phyloP scores from a whole-genome alignment of 75 land plant species.

The Pinus taeda region DNA sequence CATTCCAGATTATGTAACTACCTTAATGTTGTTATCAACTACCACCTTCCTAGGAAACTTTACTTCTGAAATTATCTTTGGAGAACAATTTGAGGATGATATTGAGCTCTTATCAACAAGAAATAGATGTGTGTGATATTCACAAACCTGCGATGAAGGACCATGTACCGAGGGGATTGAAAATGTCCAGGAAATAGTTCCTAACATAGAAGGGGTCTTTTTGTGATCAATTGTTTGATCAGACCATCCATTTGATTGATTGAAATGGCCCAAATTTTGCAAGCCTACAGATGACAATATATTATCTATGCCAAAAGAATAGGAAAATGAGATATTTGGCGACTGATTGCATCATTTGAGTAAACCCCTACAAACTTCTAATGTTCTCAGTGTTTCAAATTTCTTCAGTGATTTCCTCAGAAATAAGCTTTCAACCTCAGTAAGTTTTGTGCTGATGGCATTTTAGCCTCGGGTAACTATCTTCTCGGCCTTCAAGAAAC shows the following conservation, averaged over 20 bases:
- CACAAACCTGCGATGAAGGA: constrained; percentile 47
- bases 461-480: too few relatives aligned
- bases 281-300: constrained; percentile 10
- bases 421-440: too few relatives aligned
- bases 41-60: too few relatives aligned
- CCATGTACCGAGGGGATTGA: constrained; percentile 62
- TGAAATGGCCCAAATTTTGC: constrained; percentile 7
- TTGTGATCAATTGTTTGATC: constrained; percentile 18
- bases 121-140: constrained; percentile 30
- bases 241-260: constrained; percentile 15
- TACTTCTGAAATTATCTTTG: too few relatives aligned
- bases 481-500: too few relatives aligned
- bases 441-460: too few relatives aligned
- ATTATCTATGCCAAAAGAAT: constrained; percentile 9
- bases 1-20: too few relatives aligned
- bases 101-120: not conserved
- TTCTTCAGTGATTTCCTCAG: too few relatives aligned
- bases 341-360: constrained; percentile 15
- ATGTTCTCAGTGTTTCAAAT: not conserved
- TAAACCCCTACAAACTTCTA: constrained; percentile 16
- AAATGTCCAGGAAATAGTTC: constrained; percentile 48
- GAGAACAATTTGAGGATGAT: too few relatives aligned
- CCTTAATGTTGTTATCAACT: too few relatives aligned
- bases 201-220: constrained; percentile 44
- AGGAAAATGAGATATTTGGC: constrained; percentile 13